Evolutionary conservation across 139 green algal species (phyloP).

Genomic region (Chlamydomonas sp.): DNA sequence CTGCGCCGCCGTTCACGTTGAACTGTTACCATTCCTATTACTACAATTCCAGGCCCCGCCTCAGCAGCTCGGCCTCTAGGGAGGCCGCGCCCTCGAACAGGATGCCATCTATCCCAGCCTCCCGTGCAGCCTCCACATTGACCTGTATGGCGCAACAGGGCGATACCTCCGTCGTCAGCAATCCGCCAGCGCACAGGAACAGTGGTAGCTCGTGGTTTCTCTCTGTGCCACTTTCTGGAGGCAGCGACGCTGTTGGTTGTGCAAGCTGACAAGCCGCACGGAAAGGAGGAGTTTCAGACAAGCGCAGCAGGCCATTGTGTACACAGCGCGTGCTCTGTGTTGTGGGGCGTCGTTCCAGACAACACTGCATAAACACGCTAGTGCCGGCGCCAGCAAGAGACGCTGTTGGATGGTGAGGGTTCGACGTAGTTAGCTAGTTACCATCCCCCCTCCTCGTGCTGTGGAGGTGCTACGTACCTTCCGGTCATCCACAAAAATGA

Average conservation of each 20-base stretch:
- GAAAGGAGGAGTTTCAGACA: too few relatives aligned
- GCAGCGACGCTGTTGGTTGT: neutral
- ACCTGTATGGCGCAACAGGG: slow-evolving; percentile 14
- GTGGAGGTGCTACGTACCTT: slow-evolving; percentile 36
- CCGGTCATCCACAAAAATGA: slow-evolving; percentile 83
- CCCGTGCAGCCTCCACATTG: slow-evolving; percentile 54
- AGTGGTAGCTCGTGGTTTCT: neutral
- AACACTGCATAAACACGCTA: too few relatives aligned
- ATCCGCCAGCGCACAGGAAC: neutral
- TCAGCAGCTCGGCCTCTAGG: slow-evolving; percentile 52
- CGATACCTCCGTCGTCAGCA: too few relatives aligned
- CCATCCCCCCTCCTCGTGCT: neutral
- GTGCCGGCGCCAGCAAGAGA: too few relatives aligned
- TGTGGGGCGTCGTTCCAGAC: too few relatives aligned
- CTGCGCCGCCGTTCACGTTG: too few relatives aligned
- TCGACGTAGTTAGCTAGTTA: too few relatives aligned
- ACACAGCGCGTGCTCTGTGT: too few relatives aligned
- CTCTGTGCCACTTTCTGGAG: neutral
- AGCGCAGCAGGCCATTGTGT: too few relatives aligned
- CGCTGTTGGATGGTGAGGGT: too few relatives aligned
- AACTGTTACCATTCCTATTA: too few relatives aligned
- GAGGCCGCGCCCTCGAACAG: slow-evolving; percentile 50
- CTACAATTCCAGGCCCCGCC: slow-evolving; percentile 37
- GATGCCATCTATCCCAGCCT: slow-evolving; percentile 55
- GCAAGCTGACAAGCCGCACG: too few relatives aligned